These are phyloP conservation scores for Pelargonium cotyledonis DNA, from an alignment of 441 rosid genomes.

Conservation along the genomic window DNA sequence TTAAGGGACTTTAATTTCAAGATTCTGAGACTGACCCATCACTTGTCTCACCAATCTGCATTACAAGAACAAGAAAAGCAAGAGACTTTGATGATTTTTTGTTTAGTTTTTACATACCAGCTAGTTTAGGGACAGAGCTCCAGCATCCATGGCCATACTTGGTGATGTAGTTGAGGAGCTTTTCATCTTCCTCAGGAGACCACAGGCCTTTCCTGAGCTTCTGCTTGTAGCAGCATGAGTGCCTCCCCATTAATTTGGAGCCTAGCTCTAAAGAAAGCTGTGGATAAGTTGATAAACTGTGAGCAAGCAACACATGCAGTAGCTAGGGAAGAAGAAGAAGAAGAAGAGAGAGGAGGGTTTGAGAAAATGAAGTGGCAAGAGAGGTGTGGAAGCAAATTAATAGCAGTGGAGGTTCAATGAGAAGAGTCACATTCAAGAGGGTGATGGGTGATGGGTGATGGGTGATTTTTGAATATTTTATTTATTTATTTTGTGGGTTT, in stretches of 20 bases:
- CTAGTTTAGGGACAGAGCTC: slow-evolving; percentile 91
- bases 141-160: slow-evolving; percentile 84
- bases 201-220: slow-evolving; percentile 90
- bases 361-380: neutral
- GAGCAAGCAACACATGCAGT: too few species aligned
- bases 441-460: neutral
- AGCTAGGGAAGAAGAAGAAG: neutral
- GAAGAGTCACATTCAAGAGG: neutral
- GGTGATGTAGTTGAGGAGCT: slow-evolving; percentile 65
- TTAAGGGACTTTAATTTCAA: too few species aligned
- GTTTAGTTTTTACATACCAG: slow-evolving; percentile 36
- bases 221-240: slow-evolving; percentile 82
- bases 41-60: neutral
- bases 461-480: neutral
- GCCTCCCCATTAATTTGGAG: slow-evolving; percentile 45
- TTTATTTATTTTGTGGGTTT: neutral
- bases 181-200: slow-evolving; percentile 97
- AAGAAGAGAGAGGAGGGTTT: slow-evolving; percentile 12
- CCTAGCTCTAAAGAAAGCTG: slow-evolving; percentile 16
- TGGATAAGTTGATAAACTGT: slow-evolving; percentile 6
- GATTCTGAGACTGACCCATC: too few species aligned
- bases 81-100: neutral
- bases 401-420: neutral
- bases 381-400: neutral
- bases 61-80: neutral